Percentiles rank a stretch among this genome's conserved stretches.
Evolutionary conservation across 2,329 filamentous ascomycete species (phyloP).

Genomic region (Bertia moriformis): DNA sequence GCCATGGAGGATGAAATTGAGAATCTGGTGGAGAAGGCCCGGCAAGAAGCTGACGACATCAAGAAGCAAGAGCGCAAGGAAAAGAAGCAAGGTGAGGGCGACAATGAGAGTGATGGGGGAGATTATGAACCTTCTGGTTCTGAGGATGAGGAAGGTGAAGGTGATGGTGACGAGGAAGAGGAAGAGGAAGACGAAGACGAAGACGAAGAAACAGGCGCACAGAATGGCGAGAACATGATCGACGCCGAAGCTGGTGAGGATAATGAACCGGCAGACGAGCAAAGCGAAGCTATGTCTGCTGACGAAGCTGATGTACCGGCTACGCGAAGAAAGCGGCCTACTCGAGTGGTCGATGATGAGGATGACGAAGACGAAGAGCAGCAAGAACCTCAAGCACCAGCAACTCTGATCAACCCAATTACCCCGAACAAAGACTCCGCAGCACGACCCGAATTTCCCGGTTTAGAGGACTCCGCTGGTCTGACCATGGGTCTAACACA

Average conservation of each 20-base stretch:
- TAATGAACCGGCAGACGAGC: slow-evolving; percentile 20
- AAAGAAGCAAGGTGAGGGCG: slow-evolving; percentile 24
- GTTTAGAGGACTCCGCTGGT: not conserved
- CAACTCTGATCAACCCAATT: not conserved
- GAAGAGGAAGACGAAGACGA: slow-evolving; percentile 1
- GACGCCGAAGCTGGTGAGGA: slow-evolving; percentile 24
- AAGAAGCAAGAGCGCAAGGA: slow-evolving; percentile 38
- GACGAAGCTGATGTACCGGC: not conserved
- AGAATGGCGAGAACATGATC: slow-evolving; percentile 2
- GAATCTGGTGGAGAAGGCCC: slow-evolving; percentile 45
- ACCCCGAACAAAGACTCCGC: not conserved
- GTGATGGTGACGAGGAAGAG: not conserved
- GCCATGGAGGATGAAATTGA: slow-evolving; percentile 45
- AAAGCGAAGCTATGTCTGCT: not conserved
- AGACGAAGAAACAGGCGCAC: not conserved
- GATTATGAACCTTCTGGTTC: slow-evolving; percentile 22
- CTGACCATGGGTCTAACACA: slow-evolving; percentile 34
- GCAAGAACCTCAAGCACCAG: not conserved
- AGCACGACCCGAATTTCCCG: not conserved
- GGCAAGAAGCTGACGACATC: slow-evolving; percentile 41
- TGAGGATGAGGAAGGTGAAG: slow-evolving; percentile 3
- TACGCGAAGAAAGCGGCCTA: not conserved
- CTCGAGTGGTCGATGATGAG: slow-evolving; percentile 32
- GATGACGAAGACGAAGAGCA: slow-evolving; percentile 20
- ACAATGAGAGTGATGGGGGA: slow-evolving; percentile 22